Percentiles rank a stretch among this genome's conserved stretches.
Evolutionary conservation across 129 eudicot genomes (phyloP).

Genomic region (carrot (Daucus carota)): DNA sequence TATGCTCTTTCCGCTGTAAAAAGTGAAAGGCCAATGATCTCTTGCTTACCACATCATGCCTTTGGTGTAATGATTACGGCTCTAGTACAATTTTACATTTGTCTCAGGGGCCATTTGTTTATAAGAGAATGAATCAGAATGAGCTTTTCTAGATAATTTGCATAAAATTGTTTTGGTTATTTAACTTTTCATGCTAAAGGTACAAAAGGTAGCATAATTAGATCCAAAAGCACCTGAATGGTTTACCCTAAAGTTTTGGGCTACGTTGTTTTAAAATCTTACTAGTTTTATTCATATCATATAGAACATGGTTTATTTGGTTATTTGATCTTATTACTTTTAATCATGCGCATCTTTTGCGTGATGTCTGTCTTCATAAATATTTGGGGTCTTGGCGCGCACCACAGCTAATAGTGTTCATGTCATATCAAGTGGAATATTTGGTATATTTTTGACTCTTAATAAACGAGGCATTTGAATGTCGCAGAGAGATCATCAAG

Average conservation of each 20-base stretch:
- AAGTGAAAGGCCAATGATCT: background rate
- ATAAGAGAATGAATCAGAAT: too few relatives aligned
- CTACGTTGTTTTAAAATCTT: background rate
- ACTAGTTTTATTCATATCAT: background rate
- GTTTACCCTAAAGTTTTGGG: background rate
- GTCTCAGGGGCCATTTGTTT: too few relatives aligned
- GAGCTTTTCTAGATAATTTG: background rate
- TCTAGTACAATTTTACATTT: too few relatives aligned
- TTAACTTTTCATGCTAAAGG: background rate
- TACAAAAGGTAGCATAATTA: background rate
- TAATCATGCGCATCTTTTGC: background rate
- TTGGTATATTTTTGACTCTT: slow-evolving; percentile 7
- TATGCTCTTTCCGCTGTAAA: background rate
- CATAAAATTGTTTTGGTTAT: background rate
- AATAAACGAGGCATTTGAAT: slow-evolving; percentile 16
- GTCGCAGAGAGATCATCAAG: slow-evolving; percentile 81
- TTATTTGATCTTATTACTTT: background rate
- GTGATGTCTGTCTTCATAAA: background rate
- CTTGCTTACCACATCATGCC: background rate
- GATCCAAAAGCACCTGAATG: background rate
- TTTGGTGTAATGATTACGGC: background rate
- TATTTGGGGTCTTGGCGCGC: background rate
- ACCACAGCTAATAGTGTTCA: background rate
- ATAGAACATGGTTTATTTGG: background rate
- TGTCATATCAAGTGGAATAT: background rate